These are phyloP conservation scores for Nitzschia inconspicua DNA, from an alignment of 108 stramenopile species.

Conservation along the genomic window DNA sequence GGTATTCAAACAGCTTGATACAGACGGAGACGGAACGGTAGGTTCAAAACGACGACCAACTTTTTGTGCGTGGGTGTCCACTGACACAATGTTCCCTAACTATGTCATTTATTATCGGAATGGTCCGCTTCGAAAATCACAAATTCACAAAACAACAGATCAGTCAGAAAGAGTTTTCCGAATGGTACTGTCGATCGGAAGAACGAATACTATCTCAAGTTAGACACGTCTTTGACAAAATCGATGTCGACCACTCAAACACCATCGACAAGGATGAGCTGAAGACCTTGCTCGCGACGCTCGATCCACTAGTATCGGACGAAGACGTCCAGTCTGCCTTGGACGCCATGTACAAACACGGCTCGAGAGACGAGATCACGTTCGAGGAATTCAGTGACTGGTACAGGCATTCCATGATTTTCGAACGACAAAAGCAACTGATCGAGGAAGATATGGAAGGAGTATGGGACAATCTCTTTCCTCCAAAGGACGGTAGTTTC, in stretches of 20 bases:
- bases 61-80: neutral
- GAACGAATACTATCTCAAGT: slow-evolving; percentile 50
- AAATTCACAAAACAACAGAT: slow-evolving; percentile 28
- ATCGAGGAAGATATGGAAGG: slow-evolving; percentile 62
- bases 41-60: slow-evolving; percentile 14
- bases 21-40: slow-evolving; percentile 62
- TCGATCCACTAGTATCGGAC: slow-evolving; percentile 57
- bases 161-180: slow-evolving; percentile 55
- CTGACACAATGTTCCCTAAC: neutral
- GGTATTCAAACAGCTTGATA: slow-evolving; percentile 60
- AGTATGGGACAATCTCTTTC: slow-evolving; percentile 49
- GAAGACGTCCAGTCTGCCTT: slow-evolving; percentile 59
- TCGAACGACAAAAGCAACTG: slow-evolving; percentile 48
- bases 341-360: slow-evolving; percentile 53
- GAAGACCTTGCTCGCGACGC: slow-evolving; percentile 40
- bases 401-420: slow-evolving; percentile 63
- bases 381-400: slow-evolving; percentile 73
- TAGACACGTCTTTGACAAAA: slow-evolving; percentile 54
- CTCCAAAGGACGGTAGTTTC: slow-evolving; percentile 38
- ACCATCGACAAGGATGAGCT: slow-evolving; percentile 64
- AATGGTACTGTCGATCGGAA: slow-evolving; percentile 72
- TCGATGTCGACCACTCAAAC: slow-evolving; percentile 69
- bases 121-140: neutral
- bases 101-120: neutral
- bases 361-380: slow-evolving; percentile 61